These are phyloP conservation scores for Termitomyces sp. DNA, from an alignment of 768 basidiomycete genomes.

Conservation along the genomic window DNA sequence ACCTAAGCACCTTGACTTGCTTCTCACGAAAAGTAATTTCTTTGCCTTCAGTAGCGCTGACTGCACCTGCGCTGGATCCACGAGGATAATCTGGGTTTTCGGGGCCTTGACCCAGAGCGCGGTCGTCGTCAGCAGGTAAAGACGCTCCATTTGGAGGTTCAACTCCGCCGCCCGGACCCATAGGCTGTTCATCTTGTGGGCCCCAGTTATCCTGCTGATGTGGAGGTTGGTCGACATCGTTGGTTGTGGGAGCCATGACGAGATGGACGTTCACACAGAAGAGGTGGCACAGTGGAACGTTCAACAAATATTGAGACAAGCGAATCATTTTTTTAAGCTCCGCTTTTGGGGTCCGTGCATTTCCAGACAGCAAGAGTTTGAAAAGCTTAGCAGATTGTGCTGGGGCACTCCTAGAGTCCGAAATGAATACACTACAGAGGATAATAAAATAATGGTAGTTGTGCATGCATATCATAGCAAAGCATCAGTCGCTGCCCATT, in stretches of 20 bases:
- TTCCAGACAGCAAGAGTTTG: neutral
- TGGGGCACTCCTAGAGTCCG: constrained; percentile 8
- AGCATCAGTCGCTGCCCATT: constrained; percentile 4
- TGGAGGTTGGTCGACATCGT: constrained; percentile 24
- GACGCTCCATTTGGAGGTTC: constrained; percentile 41
- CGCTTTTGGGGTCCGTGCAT: constrained; percentile 16
- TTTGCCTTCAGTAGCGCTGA: constrained; percentile 34
- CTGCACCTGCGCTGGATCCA: constrained; percentile 43
- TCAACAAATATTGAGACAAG: constrained; percentile 8
- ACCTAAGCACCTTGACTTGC: constrained; percentile 87
- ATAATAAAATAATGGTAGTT: constrained; percentile 13
- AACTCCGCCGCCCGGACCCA: constrained; percentile 32
- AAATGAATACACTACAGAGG: constrained; percentile 10
- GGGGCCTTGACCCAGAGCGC: constrained; percentile 37
- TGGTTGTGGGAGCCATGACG: constrained; percentile 15
- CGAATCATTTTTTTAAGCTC: constrained; percentile 13
- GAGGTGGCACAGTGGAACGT: constrained; percentile 6
- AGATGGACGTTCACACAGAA: constrained; percentile 5
- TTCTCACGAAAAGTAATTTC: constrained; percentile 61
- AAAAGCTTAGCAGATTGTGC: constrained; percentile 10
- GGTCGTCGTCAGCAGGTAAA: constrained; percentile 46
- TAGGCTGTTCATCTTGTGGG: constrained; percentile 41
- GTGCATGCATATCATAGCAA: neutral
- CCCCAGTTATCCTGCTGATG: constrained; percentile 44
- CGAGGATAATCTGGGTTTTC: constrained; percentile 49